These are phyloP conservation scores for Kwoniella europaea DNA, from an alignment of 768 basidiomycete genomes.

Conservation along the genomic window DNA sequence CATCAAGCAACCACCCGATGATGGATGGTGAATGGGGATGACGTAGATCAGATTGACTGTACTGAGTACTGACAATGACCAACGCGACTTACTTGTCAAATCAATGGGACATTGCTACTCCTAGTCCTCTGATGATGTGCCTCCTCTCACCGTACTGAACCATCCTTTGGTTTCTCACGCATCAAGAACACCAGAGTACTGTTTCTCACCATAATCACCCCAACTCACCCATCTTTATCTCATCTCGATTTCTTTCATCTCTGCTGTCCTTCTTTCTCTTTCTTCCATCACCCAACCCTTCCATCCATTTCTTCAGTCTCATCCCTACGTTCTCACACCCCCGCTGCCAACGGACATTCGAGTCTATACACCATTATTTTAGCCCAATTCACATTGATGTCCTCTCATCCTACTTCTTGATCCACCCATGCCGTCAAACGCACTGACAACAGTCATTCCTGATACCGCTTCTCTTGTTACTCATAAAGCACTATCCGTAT, in stretches of 20 bases:
- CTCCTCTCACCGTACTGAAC: no score
- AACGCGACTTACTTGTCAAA: background rate
- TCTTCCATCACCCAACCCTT: conserved; percentile 1
- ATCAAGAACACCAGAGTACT: background rate
- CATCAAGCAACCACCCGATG: no score
- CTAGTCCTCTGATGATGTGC: background rate
- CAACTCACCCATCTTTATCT: background rate
- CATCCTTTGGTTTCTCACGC: no score
- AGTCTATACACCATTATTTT: background rate
- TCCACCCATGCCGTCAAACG: conserved; percentile 6
- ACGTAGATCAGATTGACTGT: background rate
- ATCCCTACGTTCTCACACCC: background rate
- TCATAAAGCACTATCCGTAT: conserved; percentile 8
- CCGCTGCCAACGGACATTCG: background rate
- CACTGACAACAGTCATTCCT: conserved; percentile 5
- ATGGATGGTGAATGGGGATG: background rate
- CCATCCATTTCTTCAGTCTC: conserved; percentile 2
- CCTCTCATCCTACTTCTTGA: background rate
- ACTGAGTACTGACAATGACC: background rate
- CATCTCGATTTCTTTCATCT: background rate
- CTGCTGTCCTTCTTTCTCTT: background rate
- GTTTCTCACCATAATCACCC: background rate
- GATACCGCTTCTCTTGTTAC: conserved; percentile 12
- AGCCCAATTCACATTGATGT: background rate
- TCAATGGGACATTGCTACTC: background rate